Conservation (phyloP, 352 stramenopile genomes). For the Pythium brachiatum region DNA sequence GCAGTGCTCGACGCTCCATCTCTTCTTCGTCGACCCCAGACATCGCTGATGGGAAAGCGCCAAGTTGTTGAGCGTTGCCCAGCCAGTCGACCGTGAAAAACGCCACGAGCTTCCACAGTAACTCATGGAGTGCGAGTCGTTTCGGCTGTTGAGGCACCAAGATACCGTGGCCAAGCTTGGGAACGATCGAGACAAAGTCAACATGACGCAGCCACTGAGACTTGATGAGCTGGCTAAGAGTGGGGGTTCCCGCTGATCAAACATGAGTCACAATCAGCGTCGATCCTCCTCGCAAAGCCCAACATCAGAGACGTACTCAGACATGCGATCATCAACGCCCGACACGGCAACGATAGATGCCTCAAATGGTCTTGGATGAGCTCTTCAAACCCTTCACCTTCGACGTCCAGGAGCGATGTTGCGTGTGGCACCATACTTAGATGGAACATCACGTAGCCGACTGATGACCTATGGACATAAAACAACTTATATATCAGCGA, state of each 20-base stretch:
- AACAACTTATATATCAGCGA: neutral
- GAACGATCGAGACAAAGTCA: constrained; percentile 45
- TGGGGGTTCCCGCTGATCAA: constrained; percentile 5
- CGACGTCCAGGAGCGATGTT: neutral
- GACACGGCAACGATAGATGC: constrained; percentile 41
- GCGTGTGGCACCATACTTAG: constrained; percentile 43
- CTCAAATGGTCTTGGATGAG: constrained; percentile 48
- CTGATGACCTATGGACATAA: constrained; percentile 31
- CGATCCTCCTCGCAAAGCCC: no score
- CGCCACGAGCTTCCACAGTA: constrained; percentile 53
- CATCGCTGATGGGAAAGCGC: constrained; percentile 1
- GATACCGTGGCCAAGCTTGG: constrained; percentile 29
- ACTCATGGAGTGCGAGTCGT: constrained; percentile 23
- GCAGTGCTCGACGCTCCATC: constrained; percentile 5
- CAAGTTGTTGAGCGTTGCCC: constrained; percentile 10
- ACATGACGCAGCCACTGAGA: constrained; percentile 58
- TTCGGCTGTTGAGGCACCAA: constrained; percentile 1
- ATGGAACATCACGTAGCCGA: constrained; percentile 65
- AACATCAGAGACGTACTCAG: constrained; percentile 33
- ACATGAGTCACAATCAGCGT: neutral
- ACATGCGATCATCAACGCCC: constrained; percentile 45
- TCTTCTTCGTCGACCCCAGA: constrained; percentile 19
- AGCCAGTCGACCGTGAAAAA: constrained; percentile 48
- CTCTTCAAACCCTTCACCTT: constrained; percentile 32
- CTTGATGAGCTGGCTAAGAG: constrained; percentile 38